phyloP scores from a whole-genome alignment of 169 alveolate genomes.

The Perkinsus olseni region DNA sequence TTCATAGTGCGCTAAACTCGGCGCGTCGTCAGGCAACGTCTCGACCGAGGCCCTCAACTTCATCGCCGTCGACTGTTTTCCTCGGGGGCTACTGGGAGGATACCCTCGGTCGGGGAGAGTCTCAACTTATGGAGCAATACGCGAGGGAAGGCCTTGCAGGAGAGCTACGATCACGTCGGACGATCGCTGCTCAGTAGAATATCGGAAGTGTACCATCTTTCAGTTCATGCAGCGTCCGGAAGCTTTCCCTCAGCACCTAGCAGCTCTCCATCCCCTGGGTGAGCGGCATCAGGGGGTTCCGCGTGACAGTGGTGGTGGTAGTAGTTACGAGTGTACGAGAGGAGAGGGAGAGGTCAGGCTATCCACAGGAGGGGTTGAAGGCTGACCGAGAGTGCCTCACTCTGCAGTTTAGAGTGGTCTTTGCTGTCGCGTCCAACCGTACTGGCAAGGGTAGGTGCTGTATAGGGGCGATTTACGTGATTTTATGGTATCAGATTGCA shows the following conservation, averaged over 20 bases:
- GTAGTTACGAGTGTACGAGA: neutral
- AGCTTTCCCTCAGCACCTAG: neutral
- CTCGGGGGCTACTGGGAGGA: neutral
- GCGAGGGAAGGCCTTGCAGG: neutral
- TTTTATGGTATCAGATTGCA: neutral
- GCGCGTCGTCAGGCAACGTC: neutral
- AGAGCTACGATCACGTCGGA: neutral
- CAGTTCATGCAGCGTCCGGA: neutral
- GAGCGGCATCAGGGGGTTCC: neutral
- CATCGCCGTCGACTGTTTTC: neutral
- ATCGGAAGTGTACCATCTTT: neutral
- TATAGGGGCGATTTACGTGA: neutral
- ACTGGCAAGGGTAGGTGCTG: neutral
- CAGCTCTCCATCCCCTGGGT: neutral
- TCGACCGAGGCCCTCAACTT: neutral
- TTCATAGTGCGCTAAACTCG: too few relatives aligned
- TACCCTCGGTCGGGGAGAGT: neutral
- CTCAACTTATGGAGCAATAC: neutral
- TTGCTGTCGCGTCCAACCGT: neutral
- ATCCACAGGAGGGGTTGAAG: neutral
- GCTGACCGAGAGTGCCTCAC: neutral
- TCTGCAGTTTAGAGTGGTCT: neutral
- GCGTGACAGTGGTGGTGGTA: neutral
- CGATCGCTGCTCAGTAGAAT: neutral
- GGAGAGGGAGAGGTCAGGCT: neutral